Evolutionary conservation across 2,329 filamentous ascomycete genomes (phyloP).

Genomic region (Blastomyces parvus): DNA sequence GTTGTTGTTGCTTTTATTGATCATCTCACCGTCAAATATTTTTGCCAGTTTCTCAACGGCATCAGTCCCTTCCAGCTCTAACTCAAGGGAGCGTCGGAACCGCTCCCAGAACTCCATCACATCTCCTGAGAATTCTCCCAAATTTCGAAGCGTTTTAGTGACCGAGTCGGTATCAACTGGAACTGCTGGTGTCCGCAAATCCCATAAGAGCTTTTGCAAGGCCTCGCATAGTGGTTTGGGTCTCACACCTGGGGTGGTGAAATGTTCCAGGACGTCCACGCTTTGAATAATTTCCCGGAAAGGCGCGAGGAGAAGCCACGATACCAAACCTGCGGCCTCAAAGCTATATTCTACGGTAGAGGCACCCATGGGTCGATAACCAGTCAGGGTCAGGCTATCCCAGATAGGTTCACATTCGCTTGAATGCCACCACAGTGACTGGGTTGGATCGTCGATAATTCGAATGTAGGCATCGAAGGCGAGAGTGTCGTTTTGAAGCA

Average conservation of each 20-base stretch:
- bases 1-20: constrained; percentile 17
- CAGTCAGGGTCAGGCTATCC: constrained; percentile 50
- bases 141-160: constrained; percentile 32
- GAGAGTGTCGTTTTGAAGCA: constrained; percentile 52
- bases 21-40: constrained; percentile 36
- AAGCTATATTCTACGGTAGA: constrained; percentile 38
- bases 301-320: constrained; percentile 51
- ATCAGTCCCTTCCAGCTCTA: constrained; percentile 42
- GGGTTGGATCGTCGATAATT: constrained; percentile 50
- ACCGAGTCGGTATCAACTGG: constrained; percentile 36
- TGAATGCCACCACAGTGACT: constrained; percentile 52
- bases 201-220: constrained; percentile 44
- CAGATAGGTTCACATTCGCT: constrained; percentile 45
- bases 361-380: constrained; percentile 44
- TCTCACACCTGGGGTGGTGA: constrained; percentile 36
- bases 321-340: constrained; percentile 47
- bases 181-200: constrained; percentile 36
- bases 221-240: constrained; percentile 45
- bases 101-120: constrained; percentile 49
- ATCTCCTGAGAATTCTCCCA: constrained; percentile 41
- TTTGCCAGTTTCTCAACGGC: constrained; percentile 33
- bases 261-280: constrained; percentile 39
- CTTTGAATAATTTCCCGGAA: constrained; percentile 48
- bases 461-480: constrained; percentile 54
- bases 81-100: constrained; percentile 42